Evolutionary conservation across 2,329 filamentous ascomycete species (phyloP).

Genomic region (Xylaria sp.): DNA sequence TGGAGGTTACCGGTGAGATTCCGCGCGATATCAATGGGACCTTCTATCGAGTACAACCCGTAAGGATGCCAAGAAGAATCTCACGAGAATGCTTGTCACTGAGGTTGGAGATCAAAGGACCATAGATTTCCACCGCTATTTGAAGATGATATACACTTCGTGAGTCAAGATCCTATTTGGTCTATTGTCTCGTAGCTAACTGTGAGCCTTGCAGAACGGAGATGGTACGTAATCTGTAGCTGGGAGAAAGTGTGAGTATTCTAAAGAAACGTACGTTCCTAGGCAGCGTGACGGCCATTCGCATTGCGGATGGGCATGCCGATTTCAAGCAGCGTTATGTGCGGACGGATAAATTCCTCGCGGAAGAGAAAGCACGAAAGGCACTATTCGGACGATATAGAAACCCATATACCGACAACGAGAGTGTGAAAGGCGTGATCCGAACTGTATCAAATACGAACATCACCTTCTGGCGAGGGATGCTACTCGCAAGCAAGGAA

Average conservation of each 20-base stretch:
- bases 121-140: constrained; percentile 64
- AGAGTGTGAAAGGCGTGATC: constrained; percentile 64
- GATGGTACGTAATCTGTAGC: constrained; percentile 39
- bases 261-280: constrained; percentile 41
- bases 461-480: constrained; percentile 66
- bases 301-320: constrained; percentile 53
- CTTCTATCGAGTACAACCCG: constrained; percentile 61
- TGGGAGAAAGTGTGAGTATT: constrained; percentile 29
- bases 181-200: constrained; percentile 23
- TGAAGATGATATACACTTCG: constrained; percentile 59
- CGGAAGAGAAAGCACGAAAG: constrained; percentile 45
- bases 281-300: constrained; percentile 55
- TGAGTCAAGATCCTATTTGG: constrained; percentile 26
- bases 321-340: constrained; percentile 58
- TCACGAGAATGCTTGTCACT: not conserved
- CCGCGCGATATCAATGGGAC: constrained; percentile 58
- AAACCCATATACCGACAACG: constrained; percentile 66
- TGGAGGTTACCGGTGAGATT: constrained; percentile 56
- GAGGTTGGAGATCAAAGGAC: constrained; percentile 46
- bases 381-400: constrained; percentile 65
- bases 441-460: constrained; percentile 69
- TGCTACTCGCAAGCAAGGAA: constrained; percentile 66
- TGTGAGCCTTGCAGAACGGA: constrained; percentile 37
- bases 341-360: constrained; percentile 52
- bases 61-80: constrained; percentile 23